These are phyloP conservation scores for Calycina marina DNA, from an alignment of 2,329 filamentous ascomycete genomes.

Conservation along the genomic window DNA sequence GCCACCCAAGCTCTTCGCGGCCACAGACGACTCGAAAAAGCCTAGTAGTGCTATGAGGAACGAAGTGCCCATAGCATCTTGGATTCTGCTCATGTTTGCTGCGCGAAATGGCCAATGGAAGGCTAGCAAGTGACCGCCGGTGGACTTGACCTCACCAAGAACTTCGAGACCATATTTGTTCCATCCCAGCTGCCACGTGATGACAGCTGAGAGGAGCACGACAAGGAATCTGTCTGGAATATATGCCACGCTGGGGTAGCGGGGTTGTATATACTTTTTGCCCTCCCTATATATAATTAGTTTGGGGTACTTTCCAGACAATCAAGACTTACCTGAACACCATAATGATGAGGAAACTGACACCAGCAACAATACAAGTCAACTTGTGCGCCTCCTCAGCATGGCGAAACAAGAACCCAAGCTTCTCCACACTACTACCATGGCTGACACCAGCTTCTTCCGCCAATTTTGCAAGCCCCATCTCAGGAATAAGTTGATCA, in stretches of 20 bases:
- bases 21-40: slow-evolving; percentile 97
- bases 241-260: slow-evolving; percentile 70
- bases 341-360: slow-evolving; percentile 81
- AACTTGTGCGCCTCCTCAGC: slow-evolving; percentile 52
- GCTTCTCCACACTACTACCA: slow-evolving; percentile 74
- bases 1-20: slow-evolving; percentile 80
- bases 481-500: slow-evolving; percentile 83
- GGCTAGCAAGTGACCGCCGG: slow-evolving; percentile 55
- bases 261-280: slow-evolving; percentile 67
- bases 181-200: slow-evolving; percentile 68
- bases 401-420: slow-evolving; percentile 63
- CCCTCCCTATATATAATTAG: slow-evolving; percentile 42
- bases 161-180: slow-evolving; percentile 67
- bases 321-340: slow-evolving; percentile 50
- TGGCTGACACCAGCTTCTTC: slow-evolving; percentile 54
- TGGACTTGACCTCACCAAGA: slow-evolving; percentile 66
- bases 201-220: slow-evolving; percentile 68
- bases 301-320: background rate
- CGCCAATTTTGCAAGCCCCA: slow-evolving; percentile 58
- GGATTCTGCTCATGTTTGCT: slow-evolving; percentile 65
- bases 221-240: slow-evolving; percentile 84
- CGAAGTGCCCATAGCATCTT: slow-evolving; percentile 75
- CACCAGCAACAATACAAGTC: slow-evolving; percentile 61
- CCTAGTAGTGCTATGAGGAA: slow-evolving; percentile 89
- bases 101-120: slow-evolving; percentile 78